phyloP scores from a whole-genome alignment of 1,139 yeast genomes.

The Nakaseomyces glabratus region DNA sequence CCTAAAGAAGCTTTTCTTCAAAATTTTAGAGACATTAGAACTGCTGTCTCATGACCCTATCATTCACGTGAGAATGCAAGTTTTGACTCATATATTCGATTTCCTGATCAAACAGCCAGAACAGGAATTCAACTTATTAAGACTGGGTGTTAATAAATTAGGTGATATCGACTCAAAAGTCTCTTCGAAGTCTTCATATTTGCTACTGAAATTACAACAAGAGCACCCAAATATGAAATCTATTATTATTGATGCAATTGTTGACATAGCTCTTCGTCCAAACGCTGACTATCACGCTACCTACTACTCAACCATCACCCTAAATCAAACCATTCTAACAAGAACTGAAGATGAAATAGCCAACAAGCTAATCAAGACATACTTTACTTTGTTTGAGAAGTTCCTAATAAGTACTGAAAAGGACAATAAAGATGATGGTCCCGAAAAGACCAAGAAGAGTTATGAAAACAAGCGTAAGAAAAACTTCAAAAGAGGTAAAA shows the following conservation, averaged over 20 bases:
- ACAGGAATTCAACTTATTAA: slow-evolving; percentile 85
- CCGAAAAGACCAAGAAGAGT: slow-evolving; percentile 31
- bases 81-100: slow-evolving; percentile 69
- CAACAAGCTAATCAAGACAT: slow-evolving; percentile 70
- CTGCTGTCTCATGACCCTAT: slow-evolving; percentile 83
- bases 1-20: slow-evolving; percentile 68
- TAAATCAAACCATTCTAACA: slow-evolving; percentile 86
- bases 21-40: slow-evolving; percentile 53
- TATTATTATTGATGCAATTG: slow-evolving; percentile 66
- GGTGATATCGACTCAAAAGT: slow-evolving; percentile 92
- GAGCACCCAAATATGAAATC: slow-evolving; percentile 95
- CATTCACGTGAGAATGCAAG: slow-evolving; percentile 73
- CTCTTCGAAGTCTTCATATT: slow-evolving; percentile 79
- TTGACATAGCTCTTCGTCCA: slow-evolving; percentile 70
- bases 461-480: slow-evolving; percentile 44
- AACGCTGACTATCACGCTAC: slow-evolving; percentile 78
- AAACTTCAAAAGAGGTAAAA: slow-evolving; percentile 49
- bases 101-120: slow-evolving; percentile 82
- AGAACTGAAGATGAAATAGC: slow-evolving; percentile 70
- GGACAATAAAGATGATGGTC: slow-evolving; percentile 26
- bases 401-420: slow-evolving; percentile 62
- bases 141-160: slow-evolving; percentile 83
- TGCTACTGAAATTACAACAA: slow-evolving; percentile 71
- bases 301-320: slow-evolving; percentile 77
- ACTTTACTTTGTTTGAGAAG: slow-evolving; percentile 80